phyloP scores from a whole-genome alignment of 495 filamentous ascomycete species.

The Aspergillus mulundensis region DNA sequence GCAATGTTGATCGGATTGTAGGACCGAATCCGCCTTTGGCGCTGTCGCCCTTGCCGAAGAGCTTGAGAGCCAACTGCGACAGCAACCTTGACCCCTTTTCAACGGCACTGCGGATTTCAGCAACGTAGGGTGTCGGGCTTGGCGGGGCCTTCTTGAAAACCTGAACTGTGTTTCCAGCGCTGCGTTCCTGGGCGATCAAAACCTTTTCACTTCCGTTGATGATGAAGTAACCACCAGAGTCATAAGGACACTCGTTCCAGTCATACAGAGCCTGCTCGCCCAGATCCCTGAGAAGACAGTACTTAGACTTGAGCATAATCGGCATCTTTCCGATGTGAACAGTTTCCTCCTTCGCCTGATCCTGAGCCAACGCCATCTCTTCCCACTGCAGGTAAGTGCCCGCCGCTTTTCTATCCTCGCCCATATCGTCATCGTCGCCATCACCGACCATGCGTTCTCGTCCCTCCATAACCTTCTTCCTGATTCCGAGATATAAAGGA shows the following conservation, averaged over 20 bases:
- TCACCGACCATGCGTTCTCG: slow-evolving; percentile 64
- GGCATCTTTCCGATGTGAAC: slow-evolving; percentile 92
- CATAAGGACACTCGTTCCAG: slow-evolving; percentile 93
- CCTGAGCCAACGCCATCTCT: slow-evolving; percentile 51
- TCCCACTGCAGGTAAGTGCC: slow-evolving; percentile 50
- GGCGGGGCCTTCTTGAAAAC: slow-evolving; percentile 95
- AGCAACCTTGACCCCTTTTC: slow-evolving; percentile 95
- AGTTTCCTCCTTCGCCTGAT: slow-evolving; percentile 59
- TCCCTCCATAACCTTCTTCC: slow-evolving; percentile 73
- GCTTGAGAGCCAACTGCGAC: slow-evolving; percentile 81
- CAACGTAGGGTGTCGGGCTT: slow-evolving; percentile 82
- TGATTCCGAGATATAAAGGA: slow-evolving; percentile 82
- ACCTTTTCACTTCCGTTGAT: slow-evolving; percentile 99
- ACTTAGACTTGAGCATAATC: slow-evolving; percentile 94
- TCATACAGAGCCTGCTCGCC: slow-evolving; percentile 76
- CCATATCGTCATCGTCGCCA: slow-evolving; percentile 47
- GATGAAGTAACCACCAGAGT: slow-evolving; percentile 97
- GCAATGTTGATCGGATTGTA: slow-evolving; percentile 81
- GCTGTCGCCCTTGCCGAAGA: slow-evolving; percentile 77
- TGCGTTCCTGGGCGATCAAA: slow-evolving; percentile 93
- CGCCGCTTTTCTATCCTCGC: slow-evolving; percentile 42
- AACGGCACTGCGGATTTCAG: slow-evolving; percentile 92
- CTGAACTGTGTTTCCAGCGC: slow-evolving; percentile 96
- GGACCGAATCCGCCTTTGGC: slow-evolving; percentile 75
- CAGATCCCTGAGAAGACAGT: slow-evolving; percentile 80